A percentile compares a stretch with the other conserved stretches of the same genome.
Evolutionary conservation across 345 rosid species (phyloP).

Genomic region (Sisymbrium irio): DNA sequence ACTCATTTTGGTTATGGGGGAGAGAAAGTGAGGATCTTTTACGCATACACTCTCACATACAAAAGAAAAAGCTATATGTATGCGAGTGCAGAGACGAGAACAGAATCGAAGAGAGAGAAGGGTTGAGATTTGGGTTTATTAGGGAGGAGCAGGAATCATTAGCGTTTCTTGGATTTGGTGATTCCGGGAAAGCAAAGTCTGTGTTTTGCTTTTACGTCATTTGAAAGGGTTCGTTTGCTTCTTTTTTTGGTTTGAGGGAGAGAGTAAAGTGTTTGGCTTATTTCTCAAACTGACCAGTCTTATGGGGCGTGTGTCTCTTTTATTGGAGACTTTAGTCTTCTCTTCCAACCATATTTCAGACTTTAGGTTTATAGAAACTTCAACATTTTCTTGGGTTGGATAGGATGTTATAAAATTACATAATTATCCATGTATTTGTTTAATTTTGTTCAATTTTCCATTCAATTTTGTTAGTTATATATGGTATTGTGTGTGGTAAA

Average conservation of each 20-base stretch:
- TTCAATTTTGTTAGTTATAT: not conserved
- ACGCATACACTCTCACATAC: not conserved
- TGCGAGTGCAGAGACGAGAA: not conserved
- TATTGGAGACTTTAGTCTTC: slow-evolving; percentile 15
- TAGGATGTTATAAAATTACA: not conserved
- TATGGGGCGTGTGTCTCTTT: slow-evolving; percentile 28
- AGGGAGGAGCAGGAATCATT: slow-evolving; percentile 28
- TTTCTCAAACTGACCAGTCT: not conserved
- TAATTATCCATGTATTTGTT: not conserved
- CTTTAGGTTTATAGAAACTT: not conserved
- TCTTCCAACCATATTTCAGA: slow-evolving; percentile 14
- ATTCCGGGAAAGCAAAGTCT: slow-evolving; percentile 32
- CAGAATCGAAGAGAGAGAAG: slow-evolving; percentile 26
- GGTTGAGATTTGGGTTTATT: slow-evolving; percentile 25
- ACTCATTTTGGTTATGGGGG: not conserved
- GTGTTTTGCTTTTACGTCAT: slow-evolving; percentile 36
- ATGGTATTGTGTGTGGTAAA: not conserved
- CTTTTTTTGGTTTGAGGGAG: slow-evolving; percentile 23
- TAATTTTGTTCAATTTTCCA: not conserved
- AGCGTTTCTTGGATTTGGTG: slow-evolving; percentile 23
- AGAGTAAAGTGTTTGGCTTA: slow-evolving; percentile 24
- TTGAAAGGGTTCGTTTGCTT: slow-evolving; percentile 23
- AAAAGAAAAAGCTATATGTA: not conserved
- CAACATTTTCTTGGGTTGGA: not conserved
- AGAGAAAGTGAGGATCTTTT: not conserved